A percentile compares a stretch with the other conserved stretches of the same genome.
phyloP scores from a whole-genome alignment of 768 basidiomycete species.

The Panellus pusillus region DNA sequence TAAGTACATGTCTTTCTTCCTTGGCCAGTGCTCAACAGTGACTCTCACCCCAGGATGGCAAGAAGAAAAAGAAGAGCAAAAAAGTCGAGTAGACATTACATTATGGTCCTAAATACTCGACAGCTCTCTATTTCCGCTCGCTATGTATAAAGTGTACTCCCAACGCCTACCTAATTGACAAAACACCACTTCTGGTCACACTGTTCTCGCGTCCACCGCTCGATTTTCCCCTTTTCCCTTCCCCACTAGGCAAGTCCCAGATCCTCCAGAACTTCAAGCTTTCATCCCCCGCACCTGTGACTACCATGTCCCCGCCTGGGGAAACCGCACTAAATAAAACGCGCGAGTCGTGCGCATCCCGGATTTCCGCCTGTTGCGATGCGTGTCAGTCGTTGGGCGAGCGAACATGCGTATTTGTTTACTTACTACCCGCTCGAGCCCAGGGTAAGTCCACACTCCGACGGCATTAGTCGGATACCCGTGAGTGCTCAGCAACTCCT shows the following conservation, averaged over 20 bases:
- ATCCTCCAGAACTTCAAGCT: slow-evolving; percentile 96
- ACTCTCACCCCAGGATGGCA: slow-evolving; percentile 32
- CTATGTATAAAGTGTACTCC: background rate
- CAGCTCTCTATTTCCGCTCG: no score
- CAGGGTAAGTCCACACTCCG: slow-evolving; percentile 85
- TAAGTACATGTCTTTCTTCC: slow-evolving; percentile 22
- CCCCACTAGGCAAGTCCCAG: slow-evolving; percentile 61
- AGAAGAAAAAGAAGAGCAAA: slow-evolving; percentile 38
- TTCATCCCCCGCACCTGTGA: slow-evolving; percentile 92
- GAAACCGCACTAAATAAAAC: slow-evolving; percentile 84
- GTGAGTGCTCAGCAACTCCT: slow-evolving; percentile 91
- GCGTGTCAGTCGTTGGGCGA: background rate
- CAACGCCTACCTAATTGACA: slow-evolving; percentile 41
- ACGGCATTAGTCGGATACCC: slow-evolving; percentile 89
- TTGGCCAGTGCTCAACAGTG: background rate
- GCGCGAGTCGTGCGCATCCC: slow-evolving; percentile 90
- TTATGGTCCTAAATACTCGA: no score
- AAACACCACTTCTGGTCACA: slow-evolving; percentile 48
- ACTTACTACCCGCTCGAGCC: slow-evolving; percentile 62
- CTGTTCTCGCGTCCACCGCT: slow-evolving; percentile 36
- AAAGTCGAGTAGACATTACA: background rate
- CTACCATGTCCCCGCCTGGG: slow-evolving; percentile 89
- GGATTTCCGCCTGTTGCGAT: slow-evolving; percentile 56
- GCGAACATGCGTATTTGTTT: no score
- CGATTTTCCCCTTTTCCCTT: slow-evolving; percentile 51